phyloP scores from a whole-genome alignment of 306 rosid species.

The Vigna hirtella region DNA sequence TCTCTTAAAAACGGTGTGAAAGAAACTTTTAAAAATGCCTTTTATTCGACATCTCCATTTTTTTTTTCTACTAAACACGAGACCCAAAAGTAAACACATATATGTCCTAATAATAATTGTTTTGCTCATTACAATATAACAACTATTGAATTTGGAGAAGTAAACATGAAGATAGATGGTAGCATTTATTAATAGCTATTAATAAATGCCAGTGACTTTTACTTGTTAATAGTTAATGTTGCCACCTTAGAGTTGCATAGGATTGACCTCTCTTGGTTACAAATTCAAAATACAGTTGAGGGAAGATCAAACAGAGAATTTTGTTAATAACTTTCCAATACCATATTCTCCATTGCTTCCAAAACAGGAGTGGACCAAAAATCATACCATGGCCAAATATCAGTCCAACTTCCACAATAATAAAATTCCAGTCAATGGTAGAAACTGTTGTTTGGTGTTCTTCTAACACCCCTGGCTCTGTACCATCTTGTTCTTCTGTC shows the following conservation, averaged over 20 bases:
- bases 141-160: not conserved
- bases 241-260: not conserved
- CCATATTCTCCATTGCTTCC: conserved; percentile 24
- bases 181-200: not conserved
- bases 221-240: not conserved
- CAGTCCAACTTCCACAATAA: conserved; percentile 36
- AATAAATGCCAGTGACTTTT: too few relatives aligned
- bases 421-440: conserved; percentile 12
- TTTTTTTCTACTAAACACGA: too few relatives aligned
- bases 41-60: too few relatives aligned
- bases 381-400: conserved; percentile 10
- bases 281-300: not conserved
- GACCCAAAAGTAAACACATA: too few relatives aligned
- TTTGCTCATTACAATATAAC: too few relatives aligned
- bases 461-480: not conserved
- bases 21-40: too few relatives aligned
- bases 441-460: not conserved
- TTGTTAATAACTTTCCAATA: conserved; percentile 12
- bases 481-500: not conserved
- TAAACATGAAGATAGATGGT: not conserved
- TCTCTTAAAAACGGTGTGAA: too few relatives aligned
- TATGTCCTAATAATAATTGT: too few relatives aligned
- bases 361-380: conserved; percentile 15
- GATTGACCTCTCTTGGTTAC: not conserved
- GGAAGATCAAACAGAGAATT: conserved; percentile 26